Base-by-base conservation (phyloP, 495 filamentous ascomycete genomes). In the Neurospora hispaniola region DNA sequence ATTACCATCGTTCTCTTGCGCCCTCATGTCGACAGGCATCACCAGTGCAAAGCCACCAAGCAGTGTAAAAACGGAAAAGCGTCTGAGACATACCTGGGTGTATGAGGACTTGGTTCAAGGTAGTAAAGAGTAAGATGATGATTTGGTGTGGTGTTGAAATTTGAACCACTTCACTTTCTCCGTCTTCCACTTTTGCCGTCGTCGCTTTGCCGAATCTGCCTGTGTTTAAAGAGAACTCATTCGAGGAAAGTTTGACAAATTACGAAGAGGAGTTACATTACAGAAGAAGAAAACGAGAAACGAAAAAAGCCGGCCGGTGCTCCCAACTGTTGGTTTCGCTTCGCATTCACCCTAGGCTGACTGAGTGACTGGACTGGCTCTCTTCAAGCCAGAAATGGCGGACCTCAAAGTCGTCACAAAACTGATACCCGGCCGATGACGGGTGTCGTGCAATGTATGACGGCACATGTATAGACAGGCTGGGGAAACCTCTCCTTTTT, bases 381-480 rank as follows among this genome's bases (percentile, higher is more conserved):
- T 66, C 14, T 35, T 66, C 14, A 35, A 66, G 18, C 54, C 54
- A 66, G 14, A 66, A 35, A 35, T 35, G 54, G 35, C 54, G 35
- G 54, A 42, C 69, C 42, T 71, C 70, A 20, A 31, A 44, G 54
- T 5, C 31, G 76, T 76, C 43, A 70, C 72, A 76, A 73, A 71
- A 10, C n/a, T 69, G 71, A 41, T 46, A 74, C 71, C 74, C 74
- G 35, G 43, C 76, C 31, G 71, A 74, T 77, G 76, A 78, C 75
- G 74, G 76, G 73, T 78, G 76, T 74, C 71, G 74, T 78, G 76
- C 73, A 70, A 76, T 76, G 76, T 78, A 74, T 78, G 72, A 78
- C 76, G 70, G 66, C 70, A 43, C 41, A 43, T 73, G 71, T 54
- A 27, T 68, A 40, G 39, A 71, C 66, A 38, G 71, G 23, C 20